These are phyloP conservation scores for Stephania japonica DNA, from an alignment of 164 flowering plant genomes.

Conservation along the genomic window DNA sequence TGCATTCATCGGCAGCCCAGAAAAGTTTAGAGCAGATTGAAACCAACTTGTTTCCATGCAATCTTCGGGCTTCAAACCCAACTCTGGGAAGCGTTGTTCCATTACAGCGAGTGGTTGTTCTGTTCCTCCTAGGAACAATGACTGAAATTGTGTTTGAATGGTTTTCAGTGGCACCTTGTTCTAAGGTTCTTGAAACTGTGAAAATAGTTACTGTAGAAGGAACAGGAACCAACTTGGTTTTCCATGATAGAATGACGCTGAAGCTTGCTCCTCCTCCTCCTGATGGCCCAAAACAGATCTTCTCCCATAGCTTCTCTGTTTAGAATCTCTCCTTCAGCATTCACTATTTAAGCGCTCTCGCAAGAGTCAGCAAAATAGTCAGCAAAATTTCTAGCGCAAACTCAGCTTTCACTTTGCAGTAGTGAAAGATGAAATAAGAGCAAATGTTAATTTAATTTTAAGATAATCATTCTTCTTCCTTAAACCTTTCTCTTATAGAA, in stretches of 20 bases:
- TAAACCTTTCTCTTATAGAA: no score
- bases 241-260: conserved; percentile 3
- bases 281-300: conserved; percentile 8
- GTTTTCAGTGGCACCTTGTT: conserved; percentile 10
- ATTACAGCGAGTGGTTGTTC: background rate
- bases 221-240: conserved; percentile 9
- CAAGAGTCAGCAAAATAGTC: no score
- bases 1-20: background rate
- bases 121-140: background rate
- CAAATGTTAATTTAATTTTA: no score
- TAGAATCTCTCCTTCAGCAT: background rate
- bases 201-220: conserved; percentile 13
- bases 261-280: conserved; percentile 13
- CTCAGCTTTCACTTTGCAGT: no score
- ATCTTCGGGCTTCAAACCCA: conserved; percentile 2
- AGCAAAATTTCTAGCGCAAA: no score
- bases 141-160: background rate
- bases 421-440: no score
- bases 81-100: conserved; percentile 6
- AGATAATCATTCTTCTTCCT: no score
- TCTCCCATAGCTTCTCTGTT: conserved; percentile 7
- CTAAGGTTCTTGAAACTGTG: background rate
- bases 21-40: background rate
- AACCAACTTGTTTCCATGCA: conserved; percentile 7
- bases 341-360: background rate